phyloP scores from a whole-genome alignment of 83 land plant genomes.

The Picea abies region DNA sequence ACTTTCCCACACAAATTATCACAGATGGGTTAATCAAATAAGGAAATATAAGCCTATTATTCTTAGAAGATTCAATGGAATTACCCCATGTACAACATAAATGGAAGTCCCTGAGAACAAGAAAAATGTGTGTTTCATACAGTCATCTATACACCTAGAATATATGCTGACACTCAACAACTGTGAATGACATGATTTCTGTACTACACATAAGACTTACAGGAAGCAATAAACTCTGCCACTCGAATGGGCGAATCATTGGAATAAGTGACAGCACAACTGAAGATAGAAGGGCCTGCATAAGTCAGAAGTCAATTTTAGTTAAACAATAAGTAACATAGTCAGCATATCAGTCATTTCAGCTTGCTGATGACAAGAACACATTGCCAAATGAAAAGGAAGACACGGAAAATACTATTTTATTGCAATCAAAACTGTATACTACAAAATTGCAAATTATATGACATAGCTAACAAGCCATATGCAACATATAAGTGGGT shows the following conservation, averaged over 20 bases:
- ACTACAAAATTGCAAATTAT: background rate
- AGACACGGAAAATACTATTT: background rate
- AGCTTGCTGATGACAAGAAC: background rate
- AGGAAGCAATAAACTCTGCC: conserved; percentile 97
- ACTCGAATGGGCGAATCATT: conserved; percentile 92
- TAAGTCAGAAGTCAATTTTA: conserved; percentile 3
- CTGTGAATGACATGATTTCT: no score
- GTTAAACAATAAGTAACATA: background rate
- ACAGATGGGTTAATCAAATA: no score
- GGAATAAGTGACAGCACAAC: conserved; percentile 86
- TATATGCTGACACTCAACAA: background rate
- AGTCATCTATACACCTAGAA: background rate
- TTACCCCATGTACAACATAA: background rate
- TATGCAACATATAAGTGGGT: background rate
- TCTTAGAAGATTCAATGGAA: background rate
- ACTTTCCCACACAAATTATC: no score
- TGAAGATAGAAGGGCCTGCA: conserved; percentile 91
- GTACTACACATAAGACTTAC: conserved; percentile 46
- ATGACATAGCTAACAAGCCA: background rate
- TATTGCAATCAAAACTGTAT: background rate
- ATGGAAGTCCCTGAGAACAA: background rate
- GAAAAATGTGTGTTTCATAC: background rate
- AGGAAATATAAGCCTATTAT: background rate
- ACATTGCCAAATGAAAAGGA: background rate
- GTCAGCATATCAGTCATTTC: background rate